Conservation (phyloP, 129 eudicot species). For the Daucus carota region DNA sequence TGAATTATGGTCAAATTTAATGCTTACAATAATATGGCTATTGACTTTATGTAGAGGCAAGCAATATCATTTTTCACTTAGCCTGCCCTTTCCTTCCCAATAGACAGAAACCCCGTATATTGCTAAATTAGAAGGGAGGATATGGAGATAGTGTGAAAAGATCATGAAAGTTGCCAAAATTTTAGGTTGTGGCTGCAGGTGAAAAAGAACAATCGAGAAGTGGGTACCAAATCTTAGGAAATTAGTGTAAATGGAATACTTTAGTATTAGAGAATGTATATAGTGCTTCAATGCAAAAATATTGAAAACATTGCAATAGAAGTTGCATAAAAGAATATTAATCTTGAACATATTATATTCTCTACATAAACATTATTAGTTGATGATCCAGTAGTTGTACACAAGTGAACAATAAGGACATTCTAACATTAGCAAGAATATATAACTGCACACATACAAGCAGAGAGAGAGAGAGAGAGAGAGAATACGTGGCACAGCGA, state of each 20-base stretch:
- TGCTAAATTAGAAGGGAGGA: background rate
- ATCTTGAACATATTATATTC: background rate
- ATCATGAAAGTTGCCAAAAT: background rate
- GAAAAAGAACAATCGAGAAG: background rate
- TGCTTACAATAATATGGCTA: background rate
- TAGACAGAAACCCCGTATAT: background rate
- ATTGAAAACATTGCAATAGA: background rate
- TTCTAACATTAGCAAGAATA: background rate
- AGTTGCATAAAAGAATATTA: too few relatives aligned
- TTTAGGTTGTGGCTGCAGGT: background rate
- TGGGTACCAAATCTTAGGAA: background rate
- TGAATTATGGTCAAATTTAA: background rate
- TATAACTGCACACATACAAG: slow-evolving; percentile 8
- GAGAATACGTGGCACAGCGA: slow-evolving; percentile 40
- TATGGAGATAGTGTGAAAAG: background rate
- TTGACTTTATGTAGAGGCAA: background rate
- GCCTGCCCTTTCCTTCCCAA: background rate
- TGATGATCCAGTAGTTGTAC: background rate
- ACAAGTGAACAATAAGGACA: background rate
- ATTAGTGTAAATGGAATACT: background rate
- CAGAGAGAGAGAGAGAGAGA: too few relatives aligned
- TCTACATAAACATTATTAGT: background rate
- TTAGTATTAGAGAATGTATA: background rate
- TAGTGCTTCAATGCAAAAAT: background rate
- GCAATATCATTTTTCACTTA: background rate